Evolutionary conservation across 2,329 filamentous ascomycete genomes (phyloP), one percentile per base, ranked within the genome.

Genomic region (Albophoma yamanashiensis): DNA sequence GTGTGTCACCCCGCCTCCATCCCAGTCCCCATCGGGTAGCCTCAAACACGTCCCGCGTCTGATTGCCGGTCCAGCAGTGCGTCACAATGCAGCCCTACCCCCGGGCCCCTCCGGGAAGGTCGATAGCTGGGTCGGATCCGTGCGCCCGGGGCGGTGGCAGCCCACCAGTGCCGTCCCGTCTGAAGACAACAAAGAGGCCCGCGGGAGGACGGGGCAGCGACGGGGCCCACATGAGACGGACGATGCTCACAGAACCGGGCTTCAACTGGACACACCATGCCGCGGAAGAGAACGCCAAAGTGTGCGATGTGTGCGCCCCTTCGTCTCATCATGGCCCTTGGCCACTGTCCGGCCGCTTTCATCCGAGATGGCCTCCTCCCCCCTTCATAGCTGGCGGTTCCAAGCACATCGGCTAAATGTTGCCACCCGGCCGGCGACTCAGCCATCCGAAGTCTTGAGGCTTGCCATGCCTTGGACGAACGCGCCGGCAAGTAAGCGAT

Each of bases 31-130:
- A 55, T 55, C 17, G 34, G 7, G 25, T 42, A 58, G 17, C 14
- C 43, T 58, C 45, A 53, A 58, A 58, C 57, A 52, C 45, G 43
- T 50, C 31, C 36, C 57, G 57, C 42, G 57, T 58, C 34, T 58
- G 57, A 58, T 58, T 58, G 57, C 43, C 25, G 45, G 42, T 3
- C 14, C 42, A 38, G 43, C 12, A 39, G 45, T 53, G 57, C 57
- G 14, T 58, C 57, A 58, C 57, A 39, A 39, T 47, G 56, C 56
- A 43, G 20, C 55, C 11, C 25, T 3, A 5, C 27, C 38, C 43
- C 22, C 43, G 4, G 42, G 7, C 12, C 20, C n/a, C 42, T 4
- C 40, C 40, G 42, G 22, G n/a, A 15, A 25, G 15, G 7, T 45
- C 9, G 27, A n/a, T 11, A n/a, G 27, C 27, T 34, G 1, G 27